Evolutionary conservation across 305 asterid species (phyloP).

Genomic region (Stenogyne calaminthoides): DNA sequence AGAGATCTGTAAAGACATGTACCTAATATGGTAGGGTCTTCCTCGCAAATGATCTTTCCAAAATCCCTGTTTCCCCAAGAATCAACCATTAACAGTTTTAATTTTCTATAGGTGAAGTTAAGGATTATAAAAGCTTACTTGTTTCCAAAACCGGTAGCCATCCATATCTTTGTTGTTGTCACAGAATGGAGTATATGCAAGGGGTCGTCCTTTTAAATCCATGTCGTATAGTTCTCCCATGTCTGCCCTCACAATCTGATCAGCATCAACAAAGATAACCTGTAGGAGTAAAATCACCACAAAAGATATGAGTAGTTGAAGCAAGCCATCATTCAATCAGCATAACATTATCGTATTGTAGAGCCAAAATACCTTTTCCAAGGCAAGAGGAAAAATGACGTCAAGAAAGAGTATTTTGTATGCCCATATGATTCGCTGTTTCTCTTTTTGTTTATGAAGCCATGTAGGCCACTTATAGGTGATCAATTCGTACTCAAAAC

Average conservation of each 20-base stretch:
- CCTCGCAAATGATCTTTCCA: constrained; percentile 99
- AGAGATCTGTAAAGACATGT: constrained; percentile 16
- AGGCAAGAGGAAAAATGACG: constrained; percentile 97
- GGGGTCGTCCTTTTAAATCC: constrained; percentile 85
- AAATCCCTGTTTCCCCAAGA: constrained; percentile 68
- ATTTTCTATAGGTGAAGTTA: constrained; percentile 12
- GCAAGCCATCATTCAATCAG: constrained; percentile 22
- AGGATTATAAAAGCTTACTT: constrained; percentile 45
- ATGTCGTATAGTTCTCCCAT: constrained; percentile 99
- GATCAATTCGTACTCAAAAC: constrained; percentile 88
- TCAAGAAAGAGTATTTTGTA: constrained; percentile 95
- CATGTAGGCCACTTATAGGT: constrained; percentile 99
- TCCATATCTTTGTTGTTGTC: constrained; percentile 99
- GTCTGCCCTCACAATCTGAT: constrained; percentile 92
- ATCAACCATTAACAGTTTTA: constrained; percentile 16
- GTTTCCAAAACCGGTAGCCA: constrained; percentile 97
- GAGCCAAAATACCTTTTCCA: constrained; percentile 69
- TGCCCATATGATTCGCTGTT: constrained; percentile 98
- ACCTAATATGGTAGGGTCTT: constrained; percentile 96
- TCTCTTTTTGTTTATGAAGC: constrained; percentile 98
- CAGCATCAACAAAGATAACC: constrained; percentile 99
- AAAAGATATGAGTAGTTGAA: constrained; percentile 25
- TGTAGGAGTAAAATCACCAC: constrained; percentile 40
- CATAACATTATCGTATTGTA: not conserved
- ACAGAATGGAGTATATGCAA: constrained; percentile 97